Percentiles rank a stretch among this genome's conserved stretches.
These are phyloP conservation scores for Citrus mangshanensis DNA, from an alignment of 345 rosid genomes.

Conservation along the genomic window DNA sequence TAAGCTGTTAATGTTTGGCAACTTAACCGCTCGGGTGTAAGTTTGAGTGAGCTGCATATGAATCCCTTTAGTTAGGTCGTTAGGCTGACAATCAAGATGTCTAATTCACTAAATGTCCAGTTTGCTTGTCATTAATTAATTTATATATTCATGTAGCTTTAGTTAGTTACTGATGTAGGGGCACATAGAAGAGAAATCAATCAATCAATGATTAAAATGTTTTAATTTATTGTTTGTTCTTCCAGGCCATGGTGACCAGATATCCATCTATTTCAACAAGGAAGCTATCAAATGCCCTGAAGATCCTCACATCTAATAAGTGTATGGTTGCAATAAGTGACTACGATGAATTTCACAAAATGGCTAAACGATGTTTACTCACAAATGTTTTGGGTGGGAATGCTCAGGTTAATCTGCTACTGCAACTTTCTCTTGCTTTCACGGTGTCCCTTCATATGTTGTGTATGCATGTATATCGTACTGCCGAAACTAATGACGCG, in stretches of 20 bases:
- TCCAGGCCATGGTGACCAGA: slow-evolving; percentile 85
- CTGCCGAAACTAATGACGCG: neutral
- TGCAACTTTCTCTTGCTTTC: neutral
- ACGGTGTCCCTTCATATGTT: neutral
- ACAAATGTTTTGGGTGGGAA: slow-evolving; percentile 54
- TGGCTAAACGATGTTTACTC: slow-evolving; percentile 51
- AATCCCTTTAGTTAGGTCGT: neutral
- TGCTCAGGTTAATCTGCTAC: slow-evolving; percentile 61
- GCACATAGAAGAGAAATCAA: neutral
- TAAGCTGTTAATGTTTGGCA: neutral
- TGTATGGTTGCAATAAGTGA: slow-evolving; percentile 89
- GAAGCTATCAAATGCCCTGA: slow-evolving; percentile 66
- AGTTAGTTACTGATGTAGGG: neutral
- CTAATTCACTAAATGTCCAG: neutral
- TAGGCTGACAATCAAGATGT: neutral
- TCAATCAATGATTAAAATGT: neutral
- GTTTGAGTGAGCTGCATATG: neutral
- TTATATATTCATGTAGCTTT: neutral
- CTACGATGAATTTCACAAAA: slow-evolving; percentile 72
- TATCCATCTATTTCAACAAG: slow-evolving; percentile 73
- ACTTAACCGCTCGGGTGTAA: neutral
- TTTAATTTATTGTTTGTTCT: neutral
- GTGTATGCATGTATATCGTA: neutral
- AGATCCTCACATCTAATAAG: slow-evolving; percentile 62
- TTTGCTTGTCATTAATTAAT: neutral